Evolutionary conservation across 345 rosid genomes (phyloP), one percentile per base, ranked within the genome.

Genomic region (Populus pruinosa): DNA sequence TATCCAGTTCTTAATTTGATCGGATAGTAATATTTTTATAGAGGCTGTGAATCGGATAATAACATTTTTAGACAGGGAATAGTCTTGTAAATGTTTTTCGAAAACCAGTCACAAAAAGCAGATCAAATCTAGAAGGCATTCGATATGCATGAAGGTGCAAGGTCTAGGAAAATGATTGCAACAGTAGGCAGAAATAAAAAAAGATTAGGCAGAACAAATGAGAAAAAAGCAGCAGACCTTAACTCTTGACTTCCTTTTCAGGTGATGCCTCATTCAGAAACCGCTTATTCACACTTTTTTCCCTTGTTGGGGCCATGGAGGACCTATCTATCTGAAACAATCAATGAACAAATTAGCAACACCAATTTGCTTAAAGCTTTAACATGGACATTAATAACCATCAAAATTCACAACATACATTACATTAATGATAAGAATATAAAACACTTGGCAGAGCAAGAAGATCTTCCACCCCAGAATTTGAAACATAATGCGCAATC

Each of bases 231-330:
- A 33, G 35, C 35, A 33, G 35, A 33, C 81, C 88, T 31, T 94
- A 86, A 72, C 73, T 90, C 47, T 86, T 83, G 33, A 66, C 86
- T 79, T 87, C 90, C 77, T 90, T 93, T 41, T 82, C 89, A 21
- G 95, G 94, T 16, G 94, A 90, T 27, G 76, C 79, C 80, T 94
- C 98, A 82, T 85, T 85, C 10, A 88, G 81, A 80, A 86, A 88
- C 66, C 93, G 93, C 84, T 88, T 93, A 82, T 88, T 90, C 65
- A 87, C 89, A 82, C 91, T 91, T 81, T 90, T 93, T 85, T 95
- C 93, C 81, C 88, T 90, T 6, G 88, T 33, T 10, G 99, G 98
- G 5, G 96, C 91, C 99, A 93, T 95, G 55, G 69, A 80, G 33
- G 70, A 72, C 66, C 50, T 67, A 59, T 65, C 84, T 83, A 70